phyloP scores from a whole-genome alignment of 495 filamentous ascomycete species.

The Hypoxylon intermedium region DNA sequence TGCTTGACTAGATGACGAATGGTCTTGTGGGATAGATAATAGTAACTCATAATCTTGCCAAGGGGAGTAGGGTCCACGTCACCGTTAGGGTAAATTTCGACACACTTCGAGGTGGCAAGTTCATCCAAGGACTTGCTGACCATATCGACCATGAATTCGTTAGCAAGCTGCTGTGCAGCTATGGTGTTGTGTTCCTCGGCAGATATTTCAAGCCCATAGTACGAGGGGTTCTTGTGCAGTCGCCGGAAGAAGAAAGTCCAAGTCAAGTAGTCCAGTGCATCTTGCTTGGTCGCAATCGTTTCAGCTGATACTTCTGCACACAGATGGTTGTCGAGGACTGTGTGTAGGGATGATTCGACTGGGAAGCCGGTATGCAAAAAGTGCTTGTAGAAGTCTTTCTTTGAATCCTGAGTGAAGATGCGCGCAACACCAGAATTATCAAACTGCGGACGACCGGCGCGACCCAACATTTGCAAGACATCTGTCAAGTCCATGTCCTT shows the following conservation, averaged over 20 bases:
- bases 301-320: slow-evolving; percentile 93
- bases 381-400: slow-evolving; percentile 99
- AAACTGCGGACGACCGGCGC: slow-evolving; percentile 95
- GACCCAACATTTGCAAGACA: slow-evolving; percentile 97
- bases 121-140: slow-evolving; percentile 85
- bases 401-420: slow-evolving; percentile 96
- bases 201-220: slow-evolving; percentile 94
- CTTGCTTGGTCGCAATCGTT: slow-evolving; percentile 91
- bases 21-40: slow-evolving; percentile 96
- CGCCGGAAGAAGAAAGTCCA: slow-evolving; percentile 99
- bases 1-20: slow-evolving; percentile 80
- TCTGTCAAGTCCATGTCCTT: slow-evolving; percentile 99
- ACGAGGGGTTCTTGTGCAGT: slow-evolving; percentile 97
- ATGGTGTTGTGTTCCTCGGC: slow-evolving; percentile 91
- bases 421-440: slow-evolving; percentile 93
- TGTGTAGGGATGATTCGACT: slow-evolving; percentile 94
- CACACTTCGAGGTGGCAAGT: slow-evolving; percentile 81
- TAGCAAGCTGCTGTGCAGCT: slow-evolving; percentile 81
- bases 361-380: slow-evolving; percentile 98
- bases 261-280: slow-evolving; percentile 95
- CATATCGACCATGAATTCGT: slow-evolving; percentile 90
- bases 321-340: slow-evolving; percentile 95
- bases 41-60: slow-evolving; percentile 99
- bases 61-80: slow-evolving; percentile 87
- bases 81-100: slow-evolving; percentile 80